phyloP scores from a whole-genome alignment of 1,284 basidiomycete genomes.

The Tilletia setariae region DNA sequence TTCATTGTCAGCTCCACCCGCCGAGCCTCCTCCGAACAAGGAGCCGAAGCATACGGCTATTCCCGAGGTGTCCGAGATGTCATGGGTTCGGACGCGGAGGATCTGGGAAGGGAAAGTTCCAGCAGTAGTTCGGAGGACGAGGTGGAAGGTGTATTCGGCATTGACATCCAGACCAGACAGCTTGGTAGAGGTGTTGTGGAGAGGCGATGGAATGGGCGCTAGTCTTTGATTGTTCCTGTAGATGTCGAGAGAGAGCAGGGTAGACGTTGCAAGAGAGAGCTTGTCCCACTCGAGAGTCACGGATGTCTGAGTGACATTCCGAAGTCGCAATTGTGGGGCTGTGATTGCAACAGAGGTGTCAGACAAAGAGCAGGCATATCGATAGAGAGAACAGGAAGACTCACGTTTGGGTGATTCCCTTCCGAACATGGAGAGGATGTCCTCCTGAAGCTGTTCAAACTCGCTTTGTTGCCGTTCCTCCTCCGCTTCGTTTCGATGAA shows the following conservation, averaged over 20 bases:
- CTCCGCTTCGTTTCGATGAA: conserved; percentile 45
- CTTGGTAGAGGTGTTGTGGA: conserved; percentile 50
- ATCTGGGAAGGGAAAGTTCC: conserved; percentile 43
- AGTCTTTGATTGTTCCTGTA: conserved; percentile 48
- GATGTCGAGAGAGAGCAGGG: conserved; percentile 48
- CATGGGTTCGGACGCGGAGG: conserved; percentile 45
- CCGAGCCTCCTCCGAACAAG: conserved; percentile 30
- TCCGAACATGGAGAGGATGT: conserved; percentile 49
- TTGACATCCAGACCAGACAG: conserved; percentile 49
- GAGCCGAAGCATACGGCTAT: conserved; percentile 51
- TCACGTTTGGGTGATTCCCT: conserved; percentile 37
- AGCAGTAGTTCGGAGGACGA: conserved; percentile 49
- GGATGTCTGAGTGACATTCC: conserved; percentile 52
- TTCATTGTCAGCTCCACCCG: conserved; percentile 13
- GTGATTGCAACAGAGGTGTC: background rate
- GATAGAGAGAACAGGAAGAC: conserved; percentile 15
- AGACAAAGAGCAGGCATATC: background rate
- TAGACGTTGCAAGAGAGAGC: conserved; percentile 42
- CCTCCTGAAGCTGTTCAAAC: conserved; percentile 49
- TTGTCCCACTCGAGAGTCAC: conserved; percentile 53
- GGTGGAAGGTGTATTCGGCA: conserved; percentile 51
- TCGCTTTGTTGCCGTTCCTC: conserved; percentile 42
- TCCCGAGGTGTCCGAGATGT: conserved; percentile 48
- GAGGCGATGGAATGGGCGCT: conserved; percentile 49
- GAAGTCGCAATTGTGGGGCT: conserved; percentile 40